Percentiles rank a stretch among this genome's conserved stretches.
Conservation (phyloP, 495 filamentous ascomycete species). For the Pyrenopolyporus hunteri region DNA sequence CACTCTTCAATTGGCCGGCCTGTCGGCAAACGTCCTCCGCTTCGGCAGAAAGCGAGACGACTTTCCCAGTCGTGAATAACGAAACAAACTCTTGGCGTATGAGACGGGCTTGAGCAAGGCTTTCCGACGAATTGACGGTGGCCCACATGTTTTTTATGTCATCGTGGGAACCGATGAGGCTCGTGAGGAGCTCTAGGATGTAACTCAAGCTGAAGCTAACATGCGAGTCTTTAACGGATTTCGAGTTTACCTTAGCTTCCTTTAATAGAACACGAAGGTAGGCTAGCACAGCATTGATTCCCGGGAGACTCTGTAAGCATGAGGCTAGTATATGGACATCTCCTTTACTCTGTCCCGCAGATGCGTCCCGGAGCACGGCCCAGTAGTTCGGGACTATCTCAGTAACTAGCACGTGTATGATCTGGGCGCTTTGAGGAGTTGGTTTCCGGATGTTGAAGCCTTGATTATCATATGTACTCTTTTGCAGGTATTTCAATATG, state of each 20-base stretch:
- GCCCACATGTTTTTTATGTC: constrained; percentile 62
- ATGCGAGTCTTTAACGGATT: constrained; percentile 41
- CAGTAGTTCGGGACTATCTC: constrained; percentile 80
- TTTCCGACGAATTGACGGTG: constrained; percentile 8
- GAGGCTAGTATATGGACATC: constrained; percentile 57
- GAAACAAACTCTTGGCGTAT: constrained; percentile 51
- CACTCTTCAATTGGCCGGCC: constrained; percentile 41
- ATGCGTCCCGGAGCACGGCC: constrained; percentile 60
- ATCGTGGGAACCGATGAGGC: constrained; percentile 60
- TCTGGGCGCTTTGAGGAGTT: constrained; percentile 67
- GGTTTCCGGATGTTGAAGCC: constrained; percentile 68
- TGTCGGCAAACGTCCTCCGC: constrained; percentile 61
- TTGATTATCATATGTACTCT: constrained; percentile 38
- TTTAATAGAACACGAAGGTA: constrained; percentile 62
- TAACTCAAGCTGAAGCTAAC: constrained; percentile 55
- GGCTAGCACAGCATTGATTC: constrained; percentile 70
- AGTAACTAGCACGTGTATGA: constrained; percentile 71
- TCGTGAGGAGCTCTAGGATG: constrained; percentile 34
- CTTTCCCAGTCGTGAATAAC: constrained; percentile 70
- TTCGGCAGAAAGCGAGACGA: constrained; percentile 76
- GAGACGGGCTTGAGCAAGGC: constrained; percentile 23
- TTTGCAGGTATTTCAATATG: constrained; percentile 60
- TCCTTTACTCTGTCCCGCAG: constrained; percentile 33
- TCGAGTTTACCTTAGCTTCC: constrained; percentile 47
- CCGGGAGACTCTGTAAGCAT: constrained; percentile 75